phyloP scores from a whole-genome alignment of 2,329 filamentous ascomycete species.

The Podosphaera xanthii region DNA sequence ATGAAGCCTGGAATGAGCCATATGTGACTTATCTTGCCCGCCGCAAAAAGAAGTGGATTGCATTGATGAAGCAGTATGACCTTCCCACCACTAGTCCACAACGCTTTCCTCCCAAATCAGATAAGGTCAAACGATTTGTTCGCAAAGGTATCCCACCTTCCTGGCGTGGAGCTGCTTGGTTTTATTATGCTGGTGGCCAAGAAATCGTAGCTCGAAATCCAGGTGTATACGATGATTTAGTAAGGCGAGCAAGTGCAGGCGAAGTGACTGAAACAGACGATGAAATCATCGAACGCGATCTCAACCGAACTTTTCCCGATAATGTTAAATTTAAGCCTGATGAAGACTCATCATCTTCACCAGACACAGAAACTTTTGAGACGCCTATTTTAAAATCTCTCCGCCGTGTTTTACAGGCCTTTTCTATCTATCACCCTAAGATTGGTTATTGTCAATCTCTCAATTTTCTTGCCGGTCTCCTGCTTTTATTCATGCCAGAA shows the following conservation, averaged over 20 bases:
- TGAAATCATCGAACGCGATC: conserved; percentile 80
- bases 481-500: conserved; percentile 73
- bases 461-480: conserved; percentile 78
- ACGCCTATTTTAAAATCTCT: conserved; percentile 61
- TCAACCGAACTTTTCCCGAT: conserved; percentile 86
- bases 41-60: conserved; percentile 61
- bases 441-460: conserved; percentile 93
- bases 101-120: conserved; percentile 56
- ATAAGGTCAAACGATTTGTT: conserved; percentile 73
- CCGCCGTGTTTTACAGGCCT: conserved; percentile 68
- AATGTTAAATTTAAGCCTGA: conserved; percentile 70
- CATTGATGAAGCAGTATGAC: conserved; percentile 52
- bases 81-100: conserved; percentile 49
- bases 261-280: conserved; percentile 47
- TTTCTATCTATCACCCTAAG: conserved; percentile 70
- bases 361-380: conserved; percentile 23
- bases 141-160: conserved; percentile 86
- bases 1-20: conserved; percentile 55
- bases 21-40: conserved; percentile 58
- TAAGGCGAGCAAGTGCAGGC: conserved; percentile 36
- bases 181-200: conserved; percentile 80
- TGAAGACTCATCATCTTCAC: conserved; percentile 16
- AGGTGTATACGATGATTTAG: conserved; percentile 51
- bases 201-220: conserved; percentile 52
- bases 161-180: conserved; percentile 91